Evolutionary conservation across 2,329 filamentous ascomycete genomes (phyloP).

Genomic region (Botrytis hyacinthi): DNA sequence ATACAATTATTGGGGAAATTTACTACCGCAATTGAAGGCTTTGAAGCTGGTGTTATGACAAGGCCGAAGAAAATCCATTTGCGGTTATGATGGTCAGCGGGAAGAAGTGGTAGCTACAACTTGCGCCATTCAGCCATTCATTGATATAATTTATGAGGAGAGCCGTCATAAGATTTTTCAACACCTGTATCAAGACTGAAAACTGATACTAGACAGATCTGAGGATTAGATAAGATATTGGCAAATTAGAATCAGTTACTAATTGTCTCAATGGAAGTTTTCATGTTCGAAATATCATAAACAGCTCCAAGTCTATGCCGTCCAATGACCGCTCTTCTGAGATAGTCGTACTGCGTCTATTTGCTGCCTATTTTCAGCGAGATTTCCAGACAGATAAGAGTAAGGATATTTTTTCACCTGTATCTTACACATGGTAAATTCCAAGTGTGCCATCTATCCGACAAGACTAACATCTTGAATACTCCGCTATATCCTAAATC

Average conservation of each 20-base stretch:
- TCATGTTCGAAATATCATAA: too few species aligned
- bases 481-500: accelerated
- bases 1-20: background rate
- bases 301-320: too few species aligned
- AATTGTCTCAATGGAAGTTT: too few species aligned
- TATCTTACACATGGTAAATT: too few species aligned
- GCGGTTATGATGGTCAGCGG: background rate
- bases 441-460: background rate
- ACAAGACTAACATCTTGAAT: accelerated
- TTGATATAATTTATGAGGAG: background rate
- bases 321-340: too few species aligned
- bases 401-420: too few species aligned
- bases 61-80: background rate
- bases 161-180: background rate
- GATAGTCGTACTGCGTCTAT: too few species aligned
- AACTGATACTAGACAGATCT: accelerated
- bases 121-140: background rate
- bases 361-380: too few species aligned
- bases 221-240: background rate
- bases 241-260: background rate
- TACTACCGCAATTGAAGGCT: background rate
- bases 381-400: too few species aligned
- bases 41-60: background rate
- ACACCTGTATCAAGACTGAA: background rate
- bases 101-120: background rate